Evolutionary conservation across 768 basidiomycete genomes (phyloP), one percentile per base, ranked within the genome.

Genomic region (Leucogyrophana mollusca): DNA sequence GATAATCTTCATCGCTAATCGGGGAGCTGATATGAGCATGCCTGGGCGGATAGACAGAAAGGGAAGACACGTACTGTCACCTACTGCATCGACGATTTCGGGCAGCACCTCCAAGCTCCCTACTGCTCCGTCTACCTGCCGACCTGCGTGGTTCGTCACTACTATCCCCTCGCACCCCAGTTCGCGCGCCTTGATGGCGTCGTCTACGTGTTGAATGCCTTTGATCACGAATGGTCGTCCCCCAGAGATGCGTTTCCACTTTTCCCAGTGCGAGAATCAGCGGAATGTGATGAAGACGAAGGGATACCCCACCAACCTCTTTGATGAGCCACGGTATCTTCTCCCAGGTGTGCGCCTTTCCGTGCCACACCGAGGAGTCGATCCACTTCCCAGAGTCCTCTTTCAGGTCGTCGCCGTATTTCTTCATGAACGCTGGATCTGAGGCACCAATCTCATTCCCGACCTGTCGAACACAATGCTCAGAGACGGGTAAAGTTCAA

Each of bases 111-210:
- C 77, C 34, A 79, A 60, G 43, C 74, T 76, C 14, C 68, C 75
- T 4, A 79, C 68, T 2, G 78, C 77, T 16, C 79, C 79, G 56
- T 82, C 79, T 32, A 80, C 74, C 56, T 80, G 78, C 20, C 80
- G 60, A 1, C 77, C 78, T 4, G 76, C 78, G 56, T 79, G 77
- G 51, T 78, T 80, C 16, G 73, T 76, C 9, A 78, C 77, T n/a
- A 80, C 74, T 40, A 79, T 76, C 5, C 78, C 77, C 43, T 76
- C 73, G 52, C 73, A 73, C 0, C 78, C 78, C 10, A 73, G 43
- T 14, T 74, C 68, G 13, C 68, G 60, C 4, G 76, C 77, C 51
- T 67, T 73, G n/a, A 61, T 52, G 0, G 79, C 78, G 50, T 81
- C 78, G 9, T 65, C 67, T 4, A 62, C 70, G 49, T 57, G 65